Conservation (phyloP, 768 basidiomycete genomes). For the Lactarius hengduanensis region DNA sequence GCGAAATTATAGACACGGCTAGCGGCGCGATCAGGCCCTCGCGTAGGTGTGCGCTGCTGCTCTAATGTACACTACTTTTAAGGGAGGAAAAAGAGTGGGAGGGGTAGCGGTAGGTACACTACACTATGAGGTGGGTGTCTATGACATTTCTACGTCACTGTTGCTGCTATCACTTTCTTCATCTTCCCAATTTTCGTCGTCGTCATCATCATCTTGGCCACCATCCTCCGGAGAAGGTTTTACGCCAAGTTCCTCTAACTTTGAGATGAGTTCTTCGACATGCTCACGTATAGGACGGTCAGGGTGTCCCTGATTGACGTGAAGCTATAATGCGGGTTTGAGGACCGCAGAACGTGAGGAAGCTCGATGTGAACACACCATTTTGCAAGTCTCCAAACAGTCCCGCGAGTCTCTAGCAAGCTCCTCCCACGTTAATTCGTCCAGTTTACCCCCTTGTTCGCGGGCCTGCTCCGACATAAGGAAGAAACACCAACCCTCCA, state of each 20-base stretch:
- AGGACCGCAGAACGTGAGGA: conserved; percentile 5
- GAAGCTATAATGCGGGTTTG: conserved; percentile 48
- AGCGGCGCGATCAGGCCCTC: not conserved
- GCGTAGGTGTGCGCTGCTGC: not conserved
- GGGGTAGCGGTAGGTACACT: too few species aligned
- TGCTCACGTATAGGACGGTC: conserved; percentile 78
- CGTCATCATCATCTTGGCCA: conserved; percentile 47
- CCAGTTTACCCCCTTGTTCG: conserved; percentile 47
- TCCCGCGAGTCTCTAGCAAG: conserved; percentile 76
- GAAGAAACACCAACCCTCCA: conserved; percentile 94
- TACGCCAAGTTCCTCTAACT: conserved; percentile 67
- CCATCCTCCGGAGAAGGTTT: conserved; percentile 58
- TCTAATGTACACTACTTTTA: conserved; percentile 14
- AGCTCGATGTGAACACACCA: conserved; percentile 44
- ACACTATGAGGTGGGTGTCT: conserved; percentile 8
- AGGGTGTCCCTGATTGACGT: conserved; percentile 66
- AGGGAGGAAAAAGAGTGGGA: not conserved
- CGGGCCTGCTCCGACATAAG: conserved; percentile 72
- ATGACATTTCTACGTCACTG: conserved; percentile 45
- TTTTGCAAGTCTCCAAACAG: conserved; percentile 80
- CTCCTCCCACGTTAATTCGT: conserved; percentile 68
- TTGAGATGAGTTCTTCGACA: conserved; percentile 65
- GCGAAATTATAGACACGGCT: not conserved
- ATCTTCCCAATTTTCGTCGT: conserved; percentile 56
- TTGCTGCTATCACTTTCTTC: conserved; percentile 54